Evolutionary conservation across 352 stramenopile species (phyloP), one percentile per base, ranked within the genome.

Genomic region (Pythium oligandrum): DNA sequence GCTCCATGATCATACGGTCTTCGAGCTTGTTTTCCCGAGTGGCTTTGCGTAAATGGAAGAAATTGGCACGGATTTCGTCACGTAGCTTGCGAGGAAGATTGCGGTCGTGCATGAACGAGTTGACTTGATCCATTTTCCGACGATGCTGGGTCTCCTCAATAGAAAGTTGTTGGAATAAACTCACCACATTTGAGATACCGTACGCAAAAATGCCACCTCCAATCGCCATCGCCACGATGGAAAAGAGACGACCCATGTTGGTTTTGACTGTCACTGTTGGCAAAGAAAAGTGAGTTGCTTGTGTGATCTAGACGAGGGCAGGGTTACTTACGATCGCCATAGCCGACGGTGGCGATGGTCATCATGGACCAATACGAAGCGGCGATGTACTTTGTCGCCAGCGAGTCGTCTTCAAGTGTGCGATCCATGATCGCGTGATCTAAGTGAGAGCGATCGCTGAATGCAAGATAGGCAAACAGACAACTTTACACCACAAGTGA

Each of bases 301-400:
- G 12, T 42, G 30, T 37, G 40, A 40, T 26, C 39, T 40, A 8
- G 10, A 40, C 30, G 26, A 31, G 32, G 47, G 43, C 4, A n/a
- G 43, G 12, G 40, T 56, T 6, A 75, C 71, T 53, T 78, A 90
- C 79, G 68, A 48, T 91, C 81, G 12, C 81, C 81, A 49, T 90
- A 91, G 53, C 81, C 81, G 32, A 90, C 79, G 0, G 81, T 90
- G 7, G 81, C 84, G 67, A 93, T 86, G 0, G 83, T 93, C 83
- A 90, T 93, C 67, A 93, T 90, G 30, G 83, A 78, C 83, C 79
- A 90, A 66, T 93, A 93, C n/a, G 86, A 88, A 2, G 83, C 66
- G 6, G 83, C 79, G 17, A 93, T 78, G 55, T 90, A 93, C 52
- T 83, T 75, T 31, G 78, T 75, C 10, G 72, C 60, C 36, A 90